Evolutionary conservation across 306 rosid species (phyloP), one percentile per base, ranked within the genome.

Genomic region (Spatholobus suberectus): DNA sequence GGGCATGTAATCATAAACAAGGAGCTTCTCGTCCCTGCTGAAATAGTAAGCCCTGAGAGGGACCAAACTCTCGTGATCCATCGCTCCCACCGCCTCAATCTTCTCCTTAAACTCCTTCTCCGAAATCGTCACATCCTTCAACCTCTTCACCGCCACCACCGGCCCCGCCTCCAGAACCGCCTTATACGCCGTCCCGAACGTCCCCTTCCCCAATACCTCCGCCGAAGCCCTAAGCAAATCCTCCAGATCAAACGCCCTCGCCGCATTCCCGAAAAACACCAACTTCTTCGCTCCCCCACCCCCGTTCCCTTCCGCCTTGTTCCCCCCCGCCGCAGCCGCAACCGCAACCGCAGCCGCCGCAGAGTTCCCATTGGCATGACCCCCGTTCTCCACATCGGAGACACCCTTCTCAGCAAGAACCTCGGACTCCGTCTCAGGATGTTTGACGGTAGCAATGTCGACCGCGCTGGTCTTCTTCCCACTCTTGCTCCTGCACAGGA

Each of bases 191-290:
- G 95, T 91, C 9, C 95, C 95, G 27, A 89, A 91, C 0, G 93
- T 91, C 44, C 95, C 95, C 57, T 91, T 91, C 3, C 95, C 95
- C 88, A 91, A 83, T 32, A 91, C 95, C 75, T 91, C 93, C 3
- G 95, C 95, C 2, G 95, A 91, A 47, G 95, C 95, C 73, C 91
- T 86, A 75, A 91, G 85, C 83, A 91, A 83, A 83, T 91, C 95
- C 78, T 91, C 95, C 58, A 91, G 82, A 86, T 91, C 95, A 49
- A 91, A 91, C 13, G 71, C 85, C 65, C 85, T 86, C 0, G 79
- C 69, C 0, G 89, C 76, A 71, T 88, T 86, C 2, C 93, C 90
- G 7, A 91, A 91, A 70, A 91, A 91, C n/a, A 86, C 81, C 82
- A 91, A 72, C 87, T 85, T 91, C 23, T 91, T 91, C 0, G 72